phyloP scores from a whole-genome alignment of 495 filamentous ascomycete genomes.

The Cryomyces minteri region DNA sequence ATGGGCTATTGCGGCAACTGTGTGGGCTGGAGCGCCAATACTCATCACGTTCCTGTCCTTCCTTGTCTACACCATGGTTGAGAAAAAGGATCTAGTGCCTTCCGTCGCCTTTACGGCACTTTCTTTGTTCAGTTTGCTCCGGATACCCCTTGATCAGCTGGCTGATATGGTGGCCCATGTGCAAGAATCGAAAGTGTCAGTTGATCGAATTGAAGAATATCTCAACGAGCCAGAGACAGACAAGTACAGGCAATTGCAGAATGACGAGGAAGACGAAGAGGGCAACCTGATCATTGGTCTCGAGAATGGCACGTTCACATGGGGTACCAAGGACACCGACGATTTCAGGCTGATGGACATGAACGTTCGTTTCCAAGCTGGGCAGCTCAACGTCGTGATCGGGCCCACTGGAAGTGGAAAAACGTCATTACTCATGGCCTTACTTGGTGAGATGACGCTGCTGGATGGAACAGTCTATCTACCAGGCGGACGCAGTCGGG shows the following conservation, averaged over 20 bases:
- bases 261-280: slow-evolving; percentile 38
- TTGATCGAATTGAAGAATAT: slow-evolving; percentile 93
- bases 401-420: slow-evolving; percentile 92
- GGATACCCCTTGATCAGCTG: slow-evolving; percentile 85
- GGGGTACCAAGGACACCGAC: slow-evolving; percentile 55
- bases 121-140: slow-evolving; percentile 88
- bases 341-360: slow-evolving; percentile 71
- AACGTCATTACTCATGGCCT: slow-evolving; percentile 85
- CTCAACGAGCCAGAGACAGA: slow-evolving; percentile 88
- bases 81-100: slow-evolving; percentile 75
- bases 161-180: slow-evolving; percentile 99
- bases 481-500: slow-evolving; percentile 63
- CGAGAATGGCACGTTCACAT: slow-evolving; percentile 66
- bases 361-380: slow-evolving; percentile 56
- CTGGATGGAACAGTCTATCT: slow-evolving; percentile 65
- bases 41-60: slow-evolving; percentile 94
- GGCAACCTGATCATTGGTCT: slow-evolving; percentile 60
- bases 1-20: slow-evolving; percentile 77
- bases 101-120: slow-evolving; percentile 94
- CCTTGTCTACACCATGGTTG: slow-evolving; percentile 77
- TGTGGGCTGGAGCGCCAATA: slow-evolving; percentile 94
- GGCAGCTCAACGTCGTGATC: slow-evolving; percentile 74
- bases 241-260: slow-evolving; percentile 74
- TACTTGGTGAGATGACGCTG: slow-evolving; percentile 92
- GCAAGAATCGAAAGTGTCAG: slow-evolving; percentile 90